A percentile compares a stretch with the other conserved stretches of the same genome.
Evolutionary conservation across 2,329 filamentous ascomycete genomes (phyloP).

Genomic region (Aspergillus sp.): DNA sequence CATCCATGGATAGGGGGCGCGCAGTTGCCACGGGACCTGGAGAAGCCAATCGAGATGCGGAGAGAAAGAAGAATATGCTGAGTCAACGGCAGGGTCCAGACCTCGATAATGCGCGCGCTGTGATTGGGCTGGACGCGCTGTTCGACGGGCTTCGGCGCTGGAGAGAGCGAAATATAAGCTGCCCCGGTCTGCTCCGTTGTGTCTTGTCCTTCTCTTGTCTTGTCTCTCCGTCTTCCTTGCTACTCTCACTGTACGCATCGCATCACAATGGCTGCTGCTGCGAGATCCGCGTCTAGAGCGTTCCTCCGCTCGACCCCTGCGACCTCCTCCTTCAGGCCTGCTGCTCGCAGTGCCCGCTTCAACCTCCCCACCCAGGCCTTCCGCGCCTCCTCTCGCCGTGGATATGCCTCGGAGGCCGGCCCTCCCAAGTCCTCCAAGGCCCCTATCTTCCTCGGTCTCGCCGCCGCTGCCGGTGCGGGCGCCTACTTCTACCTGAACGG

Average conservation of each 20-base stretch:
- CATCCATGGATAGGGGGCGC: neutral
- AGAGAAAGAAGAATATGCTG: constrained; percentile 1
- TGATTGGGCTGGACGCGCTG: neutral
- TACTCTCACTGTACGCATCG: constrained; percentile 2
- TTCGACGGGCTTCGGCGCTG: neutral
- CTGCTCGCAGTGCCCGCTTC: constrained; percentile 50
- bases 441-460: constrained; percentile 52
- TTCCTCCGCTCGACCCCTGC: constrained; percentile 32
- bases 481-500: constrained; percentile 55
- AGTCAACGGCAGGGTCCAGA: constrained; percentile 4
- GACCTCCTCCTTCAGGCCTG: constrained; percentile 31
- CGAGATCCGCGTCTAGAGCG: constrained; percentile 34
- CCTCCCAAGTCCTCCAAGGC: constrained; percentile 44
- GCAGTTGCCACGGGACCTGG: neutral
- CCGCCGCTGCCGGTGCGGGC: constrained; percentile 52
- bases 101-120: constrained; percentile 1
- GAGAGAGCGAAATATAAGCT: constrained; percentile 1
- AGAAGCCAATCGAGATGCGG: neutral
- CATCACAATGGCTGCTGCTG: constrained; percentile 33
- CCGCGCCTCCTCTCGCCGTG: constrained; percentile 64
- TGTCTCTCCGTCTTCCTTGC: constrained; percentile 2
- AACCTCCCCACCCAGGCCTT: constrained; percentile 54
- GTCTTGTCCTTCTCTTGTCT: constrained; percentile 4
- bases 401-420: constrained; percentile 63
- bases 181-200: constrained; percentile 8